Conservation (phyloP, 805 yeast species). For the Yarrowia sp. region DNA sequence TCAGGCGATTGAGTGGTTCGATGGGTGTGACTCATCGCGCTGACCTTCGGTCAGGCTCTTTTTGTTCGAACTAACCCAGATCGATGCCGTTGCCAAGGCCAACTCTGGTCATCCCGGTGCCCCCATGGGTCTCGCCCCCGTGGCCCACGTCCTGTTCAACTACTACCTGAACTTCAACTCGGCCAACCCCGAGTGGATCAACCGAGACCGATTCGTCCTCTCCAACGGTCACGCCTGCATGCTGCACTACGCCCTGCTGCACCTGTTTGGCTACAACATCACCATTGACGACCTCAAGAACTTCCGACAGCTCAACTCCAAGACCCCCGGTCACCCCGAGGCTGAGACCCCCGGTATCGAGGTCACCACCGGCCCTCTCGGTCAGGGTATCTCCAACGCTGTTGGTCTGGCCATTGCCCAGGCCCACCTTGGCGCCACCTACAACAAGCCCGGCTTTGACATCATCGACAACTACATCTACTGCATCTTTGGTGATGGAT, state of each 20-base stretch:
- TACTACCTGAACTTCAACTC: conserved; percentile 84
- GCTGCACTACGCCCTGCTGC: conserved; percentile 77
- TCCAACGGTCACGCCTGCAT: conserved; percentile 98
- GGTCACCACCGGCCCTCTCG: conserved; percentile 45
- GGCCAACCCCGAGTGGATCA: conserved; percentile 85
- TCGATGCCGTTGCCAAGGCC: conserved; percentile 82
- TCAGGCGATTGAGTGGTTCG: no score
- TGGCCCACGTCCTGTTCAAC: conserved; percentile 81
- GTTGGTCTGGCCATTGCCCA: conserved; percentile 45
- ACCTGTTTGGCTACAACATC: conserved; percentile 78
- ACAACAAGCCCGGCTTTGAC: conserved; percentile 40
- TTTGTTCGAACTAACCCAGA: conserved; percentile 43
- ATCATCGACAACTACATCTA: conserved; percentile 39
- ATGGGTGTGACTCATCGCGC: no score
- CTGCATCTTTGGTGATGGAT: conserved; percentile 45
- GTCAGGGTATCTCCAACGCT: conserved; percentile 46
- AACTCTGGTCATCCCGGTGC: conserved; percentile 99
- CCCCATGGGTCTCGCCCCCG: conserved; percentile 96
- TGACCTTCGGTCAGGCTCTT: no score
- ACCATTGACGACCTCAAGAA: conserved; percentile 80
- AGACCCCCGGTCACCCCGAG: conserved; percentile 55
- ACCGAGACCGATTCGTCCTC: conserved; percentile 91
- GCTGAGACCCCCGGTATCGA: conserved; percentile 42
- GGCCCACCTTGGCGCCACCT: conserved; percentile 41
- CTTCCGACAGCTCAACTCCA: conserved; percentile 87